A percentile compares a stretch with the other conserved stretches of the same genome.
phyloP scores from a whole-genome alignment of 108 stramenopile genomes.

The Skeletonema tropicum region DNA sequence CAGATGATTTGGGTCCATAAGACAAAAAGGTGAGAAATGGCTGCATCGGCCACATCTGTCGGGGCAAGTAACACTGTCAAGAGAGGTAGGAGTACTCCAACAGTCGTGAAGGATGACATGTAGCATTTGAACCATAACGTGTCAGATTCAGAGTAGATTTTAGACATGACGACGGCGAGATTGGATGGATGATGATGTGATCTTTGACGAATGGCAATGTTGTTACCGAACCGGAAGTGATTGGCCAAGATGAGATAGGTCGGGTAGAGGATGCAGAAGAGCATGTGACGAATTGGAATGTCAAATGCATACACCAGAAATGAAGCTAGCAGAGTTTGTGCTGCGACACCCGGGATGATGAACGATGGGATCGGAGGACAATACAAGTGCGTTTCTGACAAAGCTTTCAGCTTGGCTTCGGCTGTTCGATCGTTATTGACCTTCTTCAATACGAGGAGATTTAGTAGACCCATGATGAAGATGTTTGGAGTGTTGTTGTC shows the following conservation, averaged over 20 bases:
- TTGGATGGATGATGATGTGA: conserved; percentile 7
- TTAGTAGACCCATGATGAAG: background rate
- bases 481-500: background rate
- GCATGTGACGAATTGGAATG: conserved; percentile 9
- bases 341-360: background rate
- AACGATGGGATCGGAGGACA: background rate
- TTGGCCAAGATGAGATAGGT: conserved; percentile 18
- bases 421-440: background rate
- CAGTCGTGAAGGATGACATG: background rate
- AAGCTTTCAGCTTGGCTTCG: background rate
- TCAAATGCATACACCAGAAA: background rate
- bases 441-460: background rate
- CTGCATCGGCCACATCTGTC: conserved; percentile 8
- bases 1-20: conserved; percentile 16
- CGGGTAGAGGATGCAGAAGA: conserved; percentile 19
- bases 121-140: conserved; percentile 13
- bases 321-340: conserved; percentile 1
- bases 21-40: conserved; percentile 13
- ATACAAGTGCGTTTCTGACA: background rate
- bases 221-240: conserved; percentile 3
- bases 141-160: conserved; percentile 15
- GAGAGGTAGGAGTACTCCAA: conserved; percentile 11
- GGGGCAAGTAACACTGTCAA: background rate
- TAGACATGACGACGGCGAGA: background rate
- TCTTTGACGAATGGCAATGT: conserved; percentile 3